Evolutionary conservation across 345 rosid species (phyloP).

Genomic region (Pistacia vera): DNA sequence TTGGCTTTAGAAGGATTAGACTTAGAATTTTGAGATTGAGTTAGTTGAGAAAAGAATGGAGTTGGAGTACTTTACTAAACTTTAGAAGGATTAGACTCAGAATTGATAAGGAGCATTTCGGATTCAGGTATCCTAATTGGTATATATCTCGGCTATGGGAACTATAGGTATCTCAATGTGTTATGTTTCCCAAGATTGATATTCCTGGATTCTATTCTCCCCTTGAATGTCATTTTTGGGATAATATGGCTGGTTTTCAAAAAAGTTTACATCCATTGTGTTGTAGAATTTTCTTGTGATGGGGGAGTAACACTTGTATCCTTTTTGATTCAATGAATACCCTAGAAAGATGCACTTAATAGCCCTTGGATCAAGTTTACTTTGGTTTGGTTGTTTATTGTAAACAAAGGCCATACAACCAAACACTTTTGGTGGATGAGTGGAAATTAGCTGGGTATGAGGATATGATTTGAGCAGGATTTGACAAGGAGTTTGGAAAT

Average conservation of each 20-base stretch:
- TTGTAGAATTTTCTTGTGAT: background rate
- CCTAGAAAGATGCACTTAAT: background rate
- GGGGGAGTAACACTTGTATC: too few species aligned
- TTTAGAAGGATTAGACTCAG: background rate
- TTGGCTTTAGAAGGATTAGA: background rate
- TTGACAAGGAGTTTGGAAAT: background rate
- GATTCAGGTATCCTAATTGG: background rate
- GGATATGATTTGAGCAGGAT: background rate
- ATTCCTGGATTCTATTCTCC: background rate
- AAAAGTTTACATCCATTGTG: background rate
- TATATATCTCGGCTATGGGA: too few species aligned
- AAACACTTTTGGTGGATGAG: background rate
- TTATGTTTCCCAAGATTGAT: background rate
- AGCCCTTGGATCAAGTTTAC: background rate
- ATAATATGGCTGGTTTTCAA: background rate
- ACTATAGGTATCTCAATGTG: too few species aligned
- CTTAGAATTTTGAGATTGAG: too few species aligned
- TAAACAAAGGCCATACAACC: background rate
- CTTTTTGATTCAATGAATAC: background rate
- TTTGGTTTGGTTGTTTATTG: background rate
- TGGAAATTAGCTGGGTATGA: rapidly evolving
- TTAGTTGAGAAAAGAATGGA: too few species aligned
- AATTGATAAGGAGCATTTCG: too few species aligned
- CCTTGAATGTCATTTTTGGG: background rate
- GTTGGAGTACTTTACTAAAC: too few species aligned